Evolutionary conservation across 495 filamentous ascomycete genomes (phyloP).

Genomic region (Aspergillus cavernicola): DNA sequence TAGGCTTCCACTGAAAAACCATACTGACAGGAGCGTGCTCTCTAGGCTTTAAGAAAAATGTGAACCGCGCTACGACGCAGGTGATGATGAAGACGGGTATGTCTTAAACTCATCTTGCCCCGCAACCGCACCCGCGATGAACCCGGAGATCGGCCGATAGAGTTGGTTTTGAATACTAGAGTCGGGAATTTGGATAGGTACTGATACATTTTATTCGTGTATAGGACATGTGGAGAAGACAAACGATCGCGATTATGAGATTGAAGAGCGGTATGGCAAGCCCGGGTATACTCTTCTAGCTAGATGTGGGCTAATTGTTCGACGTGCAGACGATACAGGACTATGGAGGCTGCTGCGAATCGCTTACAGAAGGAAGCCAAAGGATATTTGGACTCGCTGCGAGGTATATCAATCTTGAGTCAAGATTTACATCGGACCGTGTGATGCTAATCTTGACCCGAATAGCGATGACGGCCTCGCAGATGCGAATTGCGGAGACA

Average conservation of each 20-base stretch:
- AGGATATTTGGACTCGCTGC: slow-evolving; percentile 90
- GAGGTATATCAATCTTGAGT: slow-evolving; percentile 53
- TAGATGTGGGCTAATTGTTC: slow-evolving; percentile 13
- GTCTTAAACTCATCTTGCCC: slow-evolving; percentile 20
- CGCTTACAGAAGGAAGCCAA: slow-evolving; percentile 96
- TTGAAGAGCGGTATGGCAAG: slow-evolving; percentile 76
- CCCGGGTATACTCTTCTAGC: not conserved
- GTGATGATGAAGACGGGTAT: slow-evolving; percentile 99
- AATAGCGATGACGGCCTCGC: slow-evolving; percentile 94
- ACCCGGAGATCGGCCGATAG: slow-evolving; percentile 1
- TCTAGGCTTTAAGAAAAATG: slow-evolving; percentile 96
- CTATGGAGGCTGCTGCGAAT: slow-evolving; percentile 90
- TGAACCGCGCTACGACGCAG: slow-evolving; percentile 97
- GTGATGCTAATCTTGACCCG: slow-evolving; percentile 9
- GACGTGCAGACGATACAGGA: slow-evolving; percentile 72
- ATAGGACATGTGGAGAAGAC: slow-evolving; percentile 94
- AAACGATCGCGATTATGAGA: slow-evolving; percentile 97
- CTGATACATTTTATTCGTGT: slow-evolving; percentile 12
- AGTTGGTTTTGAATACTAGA: not conserved
- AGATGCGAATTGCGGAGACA: slow-evolving; percentile 98
- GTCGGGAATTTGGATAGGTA: slow-evolving; percentile 10
- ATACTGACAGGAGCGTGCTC: slow-evolving; percentile 7
- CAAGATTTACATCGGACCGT: not conserved
- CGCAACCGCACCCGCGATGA: slow-evolving; percentile 5
- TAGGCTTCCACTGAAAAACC: not conserved